These are phyloP conservation scores for Colletotrichum musae DNA, from an alignment of 2,329 filamentous ascomycete species.

Conservation along the genomic window DNA sequence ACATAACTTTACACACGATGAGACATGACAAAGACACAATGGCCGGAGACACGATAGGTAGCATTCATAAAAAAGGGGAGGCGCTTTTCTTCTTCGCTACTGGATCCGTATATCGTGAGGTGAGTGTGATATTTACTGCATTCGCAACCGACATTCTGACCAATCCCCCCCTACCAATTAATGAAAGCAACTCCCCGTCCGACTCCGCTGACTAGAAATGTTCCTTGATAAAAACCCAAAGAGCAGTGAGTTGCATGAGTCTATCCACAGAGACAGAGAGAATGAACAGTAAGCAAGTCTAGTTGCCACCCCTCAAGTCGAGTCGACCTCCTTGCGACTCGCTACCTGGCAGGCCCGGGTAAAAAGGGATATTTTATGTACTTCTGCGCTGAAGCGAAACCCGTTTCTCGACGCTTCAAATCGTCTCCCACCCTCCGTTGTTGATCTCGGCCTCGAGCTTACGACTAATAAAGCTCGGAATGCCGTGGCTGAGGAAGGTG, in stretches of 20 bases:
- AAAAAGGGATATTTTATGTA: not conserved
- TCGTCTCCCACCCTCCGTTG: slow-evolving; percentile 97
- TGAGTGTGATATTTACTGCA: not conserved
- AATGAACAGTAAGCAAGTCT: not conserved
- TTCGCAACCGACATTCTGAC: not conserved
- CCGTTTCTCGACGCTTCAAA: slow-evolving; percentile 50
- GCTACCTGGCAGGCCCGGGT: too few relatives aligned
- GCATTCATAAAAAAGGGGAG: not conserved
- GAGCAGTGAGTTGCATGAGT: not conserved
- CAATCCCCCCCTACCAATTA: not conserved
- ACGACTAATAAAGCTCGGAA: slow-evolving; percentile 90
- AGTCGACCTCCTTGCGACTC: not conserved
- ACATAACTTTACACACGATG: too few relatives aligned
- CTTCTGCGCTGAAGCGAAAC: not conserved
- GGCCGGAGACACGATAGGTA: not conserved
- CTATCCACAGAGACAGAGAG: slow-evolving; percentile 1
- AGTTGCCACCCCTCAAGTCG: not conserved
- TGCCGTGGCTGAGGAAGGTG: slow-evolving; percentile 87
- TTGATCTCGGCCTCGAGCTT: slow-evolving; percentile 97
- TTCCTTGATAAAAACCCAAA: not conserved
- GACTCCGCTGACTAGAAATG: not conserved
- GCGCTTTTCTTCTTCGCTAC: not conserved
- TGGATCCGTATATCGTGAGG: not conserved
- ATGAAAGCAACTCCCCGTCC: not conserved
- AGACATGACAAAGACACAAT: too few relatives aligned